A percentile compares a stretch with the other conserved stretches of the same genome.
These are phyloP conservation scores for Ophiognomonia clavigignenti-juglandacearum DNA, from an alignment of 2,329 filamentous ascomycete species.

Conservation along the genomic window DNA sequence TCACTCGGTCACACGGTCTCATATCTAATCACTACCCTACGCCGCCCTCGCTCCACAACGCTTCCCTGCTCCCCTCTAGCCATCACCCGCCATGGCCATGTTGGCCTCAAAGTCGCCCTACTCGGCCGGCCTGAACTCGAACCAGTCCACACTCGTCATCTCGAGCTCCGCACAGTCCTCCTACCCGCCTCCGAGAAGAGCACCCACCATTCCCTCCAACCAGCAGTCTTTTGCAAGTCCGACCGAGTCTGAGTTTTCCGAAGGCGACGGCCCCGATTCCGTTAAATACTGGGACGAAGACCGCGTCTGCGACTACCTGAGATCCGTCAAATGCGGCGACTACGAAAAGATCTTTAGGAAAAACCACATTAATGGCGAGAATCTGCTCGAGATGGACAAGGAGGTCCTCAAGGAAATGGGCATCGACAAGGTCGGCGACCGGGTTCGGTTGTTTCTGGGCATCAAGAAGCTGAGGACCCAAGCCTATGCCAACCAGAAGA, in stretches of 20 bases:
- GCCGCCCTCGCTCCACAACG: too few species aligned
- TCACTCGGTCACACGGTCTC: background rate
- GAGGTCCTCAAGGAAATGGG: constrained; percentile 96
- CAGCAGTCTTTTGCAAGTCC: constrained; percentile 69
- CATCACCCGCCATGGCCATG: constrained; percentile 72
- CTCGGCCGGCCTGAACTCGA: constrained; percentile 49
- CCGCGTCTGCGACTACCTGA: constrained; percentile 84
- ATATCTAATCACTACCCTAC: too few species aligned
- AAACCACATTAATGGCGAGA: constrained; percentile 97
- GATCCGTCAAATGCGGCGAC: constrained; percentile 86
- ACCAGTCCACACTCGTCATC: constrained; percentile 35
- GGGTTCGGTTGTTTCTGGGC: constrained; percentile 81
- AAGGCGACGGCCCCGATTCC: constrained; percentile 69
- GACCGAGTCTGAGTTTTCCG: constrained; percentile 89
- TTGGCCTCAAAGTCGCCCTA: constrained; percentile 71
- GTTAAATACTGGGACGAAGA: constrained; percentile 89
- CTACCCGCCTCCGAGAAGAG: constrained; percentile 48
- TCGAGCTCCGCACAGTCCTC: constrained; percentile 43
- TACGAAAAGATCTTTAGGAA: constrained; percentile 86
- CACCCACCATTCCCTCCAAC: constrained; percentile 41
- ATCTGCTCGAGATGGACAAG: constrained; percentile 94
- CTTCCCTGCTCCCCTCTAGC: too few species aligned
- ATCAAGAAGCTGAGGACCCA: constrained; percentile 80
- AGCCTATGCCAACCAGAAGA: constrained; percentile 71
- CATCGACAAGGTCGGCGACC: constrained; percentile 94